Evolutionary conservation across 2,329 filamentous ascomycete species (phyloP), one percentile per base, ranked within the genome.

Genomic region (Stagonosporopsis tanaceti): DNA sequence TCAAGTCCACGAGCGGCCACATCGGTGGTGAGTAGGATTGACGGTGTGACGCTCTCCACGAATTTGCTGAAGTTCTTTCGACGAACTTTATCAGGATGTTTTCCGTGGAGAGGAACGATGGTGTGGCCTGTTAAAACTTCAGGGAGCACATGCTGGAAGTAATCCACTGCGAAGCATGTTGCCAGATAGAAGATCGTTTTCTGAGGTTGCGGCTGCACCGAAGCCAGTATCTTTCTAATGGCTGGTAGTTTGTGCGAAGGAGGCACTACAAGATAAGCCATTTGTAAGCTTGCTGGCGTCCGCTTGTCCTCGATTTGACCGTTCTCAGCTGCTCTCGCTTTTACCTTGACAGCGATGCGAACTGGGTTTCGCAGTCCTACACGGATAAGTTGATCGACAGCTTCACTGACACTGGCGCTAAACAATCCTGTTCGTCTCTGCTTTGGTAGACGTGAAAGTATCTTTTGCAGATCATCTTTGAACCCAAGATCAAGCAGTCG

Each of bases 321-420:
- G 80, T 77, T 62, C 32, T 71, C 68, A n/a, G 64, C 63, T 39
- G 69, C 64, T 47, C 73, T 63, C 24, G 71, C 64, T 51, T 93
- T 95, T 50, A 99, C 95, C 68, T 94, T 95, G 48, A 98, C 95
- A 11, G 91, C 89, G 60, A 99, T 92, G 71, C 96, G 96, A 68
- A 97, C 93, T 0, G 95, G 95, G 76, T 99, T 98, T 35, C 95
- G 85, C 63, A 98, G 80, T 20, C 95, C 95, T 7, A 97, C 92
- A 34, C 93, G 86, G 50, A 99, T 93, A 52, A 99, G 90, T 73
- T 97, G 91, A 61, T 93, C 89, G 0, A 99, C 91, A 1, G 95
- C 95, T 72, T 98, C 95, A 67, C 90, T 95, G n/a, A 99, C 91
- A 69, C 91, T 96, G 12, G 95, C 95, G 70, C 92, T 97, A 78